Conservation (phyloP, 1,284 basidiomycete species). For the Volvariella surrecta region DNA sequence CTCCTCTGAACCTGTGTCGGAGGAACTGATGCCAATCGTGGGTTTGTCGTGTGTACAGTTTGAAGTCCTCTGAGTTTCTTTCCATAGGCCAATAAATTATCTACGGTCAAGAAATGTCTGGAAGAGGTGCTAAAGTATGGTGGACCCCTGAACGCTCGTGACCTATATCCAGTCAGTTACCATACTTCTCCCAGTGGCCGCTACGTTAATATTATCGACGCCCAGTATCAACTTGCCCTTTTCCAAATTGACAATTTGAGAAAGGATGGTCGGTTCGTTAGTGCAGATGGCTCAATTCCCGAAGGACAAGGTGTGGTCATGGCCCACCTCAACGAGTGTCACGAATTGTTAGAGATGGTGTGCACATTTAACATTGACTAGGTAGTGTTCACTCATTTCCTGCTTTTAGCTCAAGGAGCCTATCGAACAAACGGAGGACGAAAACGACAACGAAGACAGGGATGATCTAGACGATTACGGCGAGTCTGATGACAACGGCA, state of each 20-base stretch:
- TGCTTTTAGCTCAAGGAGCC: slow-evolving; percentile 60
- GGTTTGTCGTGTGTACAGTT: slow-evolving; percentile 5
- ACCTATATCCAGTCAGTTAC: slow-evolving; percentile 89
- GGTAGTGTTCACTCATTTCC: slow-evolving; percentile 3
- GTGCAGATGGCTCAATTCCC: slow-evolving; percentile 76
- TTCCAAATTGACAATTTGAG: slow-evolving; percentile 94
- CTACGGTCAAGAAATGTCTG: slow-evolving; percentile 92
- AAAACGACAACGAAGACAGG: slow-evolving; percentile 42
- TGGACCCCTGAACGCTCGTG: slow-evolving; percentile 90
- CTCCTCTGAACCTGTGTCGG: slow-evolving; percentile 98
- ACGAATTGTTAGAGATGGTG: slow-evolving; percentile 91
- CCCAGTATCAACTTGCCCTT: slow-evolving; percentile 87
- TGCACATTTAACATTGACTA: slow-evolving; percentile 13
- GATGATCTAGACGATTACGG: slow-evolving; percentile 27
- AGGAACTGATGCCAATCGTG: slow-evolving; percentile 95
- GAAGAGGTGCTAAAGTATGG: slow-evolving; percentile 98
- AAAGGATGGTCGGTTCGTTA: slow-evolving; percentile 89
- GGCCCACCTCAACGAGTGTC: slow-evolving; percentile 94
- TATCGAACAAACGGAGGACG: slow-evolving; percentile 62
- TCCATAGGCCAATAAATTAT: slow-evolving; percentile 83
- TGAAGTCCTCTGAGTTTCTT: slow-evolving; percentile 4
- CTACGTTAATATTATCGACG: neutral
- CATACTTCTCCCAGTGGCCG: slow-evolving; percentile 2
- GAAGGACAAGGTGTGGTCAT: slow-evolving; percentile 97
- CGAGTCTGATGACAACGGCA: slow-evolving; percentile 4